Conservation (phyloP, 2,329 filamentous ascomycete species). For the Ophiocordyceps camponoti-rufipedis region DNA sequence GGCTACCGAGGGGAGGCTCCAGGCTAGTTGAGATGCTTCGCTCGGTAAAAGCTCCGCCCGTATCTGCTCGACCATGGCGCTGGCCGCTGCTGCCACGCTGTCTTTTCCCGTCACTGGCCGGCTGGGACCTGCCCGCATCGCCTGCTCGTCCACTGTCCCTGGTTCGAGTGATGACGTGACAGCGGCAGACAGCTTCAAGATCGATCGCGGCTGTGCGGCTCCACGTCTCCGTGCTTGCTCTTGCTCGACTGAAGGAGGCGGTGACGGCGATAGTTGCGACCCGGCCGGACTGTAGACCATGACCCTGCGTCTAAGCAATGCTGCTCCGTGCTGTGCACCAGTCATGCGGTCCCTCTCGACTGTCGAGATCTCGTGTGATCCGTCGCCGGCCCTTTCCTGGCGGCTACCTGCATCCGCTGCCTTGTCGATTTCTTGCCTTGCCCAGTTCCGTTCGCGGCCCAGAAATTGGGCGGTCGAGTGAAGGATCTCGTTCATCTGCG, state of each 20-base stretch:
- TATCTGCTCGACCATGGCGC: conserved; percentile 11
- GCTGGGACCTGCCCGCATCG: conserved; percentile 2
- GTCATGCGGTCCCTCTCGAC: neutral
- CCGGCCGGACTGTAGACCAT: conserved; percentile 13
- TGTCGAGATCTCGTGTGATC: neutral
- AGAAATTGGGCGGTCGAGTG: conserved; percentile 12
- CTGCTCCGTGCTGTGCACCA: neutral
- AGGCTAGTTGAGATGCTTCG: conserved; percentile 1
- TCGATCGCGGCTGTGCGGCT: conserved; percentile 12
- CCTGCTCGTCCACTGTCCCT: neutral
- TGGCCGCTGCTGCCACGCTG: neutral
- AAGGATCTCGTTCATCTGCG: conserved; percentile 10
- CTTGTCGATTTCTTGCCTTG: conserved; percentile 7
- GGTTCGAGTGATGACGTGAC: conserved; percentile 3
- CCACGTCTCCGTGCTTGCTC: conserved; percentile 17
- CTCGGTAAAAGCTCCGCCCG: conserved; percentile 7
- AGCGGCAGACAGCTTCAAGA: conserved; percentile 10
- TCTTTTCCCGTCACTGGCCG: conserved; percentile 5
- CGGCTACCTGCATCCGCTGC: neutral
- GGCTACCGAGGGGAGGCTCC: conserved; percentile 8
- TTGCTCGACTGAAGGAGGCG: conserved; percentile 15
- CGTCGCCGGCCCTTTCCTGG: neutral
- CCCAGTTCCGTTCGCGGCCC: conserved; percentile 11
- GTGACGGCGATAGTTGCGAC: conserved; percentile 4
- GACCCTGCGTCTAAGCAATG: conserved; percentile 11